Base-by-base conservation (phyloP, 371 early-diverging fungal species). In the Mortierella sp. region DNA sequence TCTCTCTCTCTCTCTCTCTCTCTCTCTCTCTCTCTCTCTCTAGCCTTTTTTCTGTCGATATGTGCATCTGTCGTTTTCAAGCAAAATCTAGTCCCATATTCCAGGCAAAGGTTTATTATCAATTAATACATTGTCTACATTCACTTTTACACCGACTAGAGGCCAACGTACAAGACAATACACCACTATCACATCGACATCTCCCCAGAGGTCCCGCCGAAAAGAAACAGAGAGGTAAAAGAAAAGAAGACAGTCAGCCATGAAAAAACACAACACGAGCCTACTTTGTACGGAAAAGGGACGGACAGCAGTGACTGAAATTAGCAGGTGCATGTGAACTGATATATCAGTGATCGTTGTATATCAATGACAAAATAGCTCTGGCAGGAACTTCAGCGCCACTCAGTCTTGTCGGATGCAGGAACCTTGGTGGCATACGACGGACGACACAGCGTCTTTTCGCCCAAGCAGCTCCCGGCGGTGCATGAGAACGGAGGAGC, bases 371-470 rank as follows among this genome's bases (percentile, higher is more conserved):
- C 21, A 24, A 46, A 44, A 19, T 69, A 84, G 80, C 51, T 84
- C 10, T 90, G 90, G 91, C 73, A 72, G 31, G 53, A 73, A 1
- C 83, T 91, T 59, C 89, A 89, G 71, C 83, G 77, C 13, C 21
- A n/a, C 53, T 55, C 75, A 0, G 74, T 73, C 21, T 74, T 90
- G 37, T 73, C 70, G 10, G 77, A 74, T 11, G 71, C 69, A 14
- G 71, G 70, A 4, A 26, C 74, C 75, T 83, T 82, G 71, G 77
- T 82, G 1, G 87, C 88, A 1, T 91, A 87, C 76, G 91, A 91
- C 74, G 90, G 91, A 5, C 81, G 88, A 8, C 82, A 81, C 67
- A 91, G 90, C 59, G 87, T 88, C 11, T 91, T 89, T 26, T 77
- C 91, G 0, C 80, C 89, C 0, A 85, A 76, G 40, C 57, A 76